Evolutionary conservation across 78 protist genomes (phyloP).

Genomic region (Dictyostelium citrinum): DNA sequence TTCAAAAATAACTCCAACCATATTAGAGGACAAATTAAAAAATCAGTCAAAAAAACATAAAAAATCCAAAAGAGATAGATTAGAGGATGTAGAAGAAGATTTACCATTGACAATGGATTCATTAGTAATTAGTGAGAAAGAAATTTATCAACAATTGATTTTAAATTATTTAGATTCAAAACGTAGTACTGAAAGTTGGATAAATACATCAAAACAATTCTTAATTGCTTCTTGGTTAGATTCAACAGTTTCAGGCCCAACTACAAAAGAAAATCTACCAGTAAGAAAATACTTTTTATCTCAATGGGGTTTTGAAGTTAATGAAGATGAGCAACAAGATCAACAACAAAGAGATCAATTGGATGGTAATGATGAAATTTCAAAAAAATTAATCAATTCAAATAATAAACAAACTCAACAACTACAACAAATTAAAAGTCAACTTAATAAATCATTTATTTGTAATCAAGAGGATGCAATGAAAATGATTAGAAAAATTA

Average conservation of each 20-base stretch:
- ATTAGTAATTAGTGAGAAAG: not conserved
- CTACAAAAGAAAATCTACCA: not conserved
- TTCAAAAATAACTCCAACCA: not conserved
- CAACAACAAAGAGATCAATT: not conserved
- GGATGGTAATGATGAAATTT: not conserved
- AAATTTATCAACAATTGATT: slow-evolving; percentile 35
- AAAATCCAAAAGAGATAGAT: not conserved
- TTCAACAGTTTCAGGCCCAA: not conserved
- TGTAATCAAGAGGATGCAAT: not conserved
- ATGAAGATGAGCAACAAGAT: not conserved
- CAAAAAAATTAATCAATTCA: not conserved
- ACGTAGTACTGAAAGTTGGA: slow-evolving; percentile 2
- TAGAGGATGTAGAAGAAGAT: not conserved
- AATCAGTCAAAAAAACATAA: not conserved
- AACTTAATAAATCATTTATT: not conserved
- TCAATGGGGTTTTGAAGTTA: not conserved
- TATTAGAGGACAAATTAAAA: not conserved
- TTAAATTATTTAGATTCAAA: slow-evolving; percentile 24
- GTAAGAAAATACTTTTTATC: slow-evolving; percentile 27
- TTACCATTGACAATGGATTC: not conserved
- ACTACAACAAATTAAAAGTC: not conserved
- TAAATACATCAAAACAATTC: slow-evolving; percentile 32
- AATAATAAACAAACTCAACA: not conserved
- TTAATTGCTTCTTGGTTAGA: slow-evolving; percentile 38
- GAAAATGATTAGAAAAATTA: slow-evolving; percentile 12